Evolutionary conservation across 192 early-diverging fungal species (phyloP), one percentile per base, ranked within the genome.

Genomic region (Kappamyces sp.): DNA sequence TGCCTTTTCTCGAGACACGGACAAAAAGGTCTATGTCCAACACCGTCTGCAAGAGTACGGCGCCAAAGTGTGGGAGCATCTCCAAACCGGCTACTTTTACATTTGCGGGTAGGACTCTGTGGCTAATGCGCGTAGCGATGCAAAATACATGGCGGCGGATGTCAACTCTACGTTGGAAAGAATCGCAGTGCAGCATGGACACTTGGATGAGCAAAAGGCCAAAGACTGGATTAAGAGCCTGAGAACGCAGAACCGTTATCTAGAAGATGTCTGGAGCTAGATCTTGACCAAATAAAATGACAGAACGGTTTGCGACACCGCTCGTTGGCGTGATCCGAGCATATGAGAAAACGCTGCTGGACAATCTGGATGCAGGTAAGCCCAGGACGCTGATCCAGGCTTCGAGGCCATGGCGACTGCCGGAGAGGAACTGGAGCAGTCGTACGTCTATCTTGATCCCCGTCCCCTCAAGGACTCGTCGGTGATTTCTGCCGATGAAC

Each of bases 1-100:
- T 3, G 94, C 97, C 3, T 94, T 94, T 57, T 93, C 90, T 41
- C 86, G 97, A 47, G 86, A 80, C 74, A 40, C 71, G 73, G 40
- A 70, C 65, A 79, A 81, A 44, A 99, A 99, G 79, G 84, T 93
- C 15, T 99, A 99, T 74, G 97, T 99, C 15, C 97, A 99, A 70
- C 90, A 99, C 66, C 76, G 85, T 5, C 69, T 99, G 59, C 50
- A 66, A 9, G 87, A 94, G 66, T 60, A 90, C 49, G 85, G 80
- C 40, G 77, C 83, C 34, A 68, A 83, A 51, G 80, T 99, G 40
- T 99, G 90, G 83, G 75, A 87, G 40, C 66, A 96, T 65, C 67
- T 99, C 55, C 70, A 84, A 39, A 82, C 80, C 40, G 92, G 86
- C 0, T 86, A 86, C 62, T 80, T 96, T 36, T 98, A 94, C 55